A percentile compares a stretch with the other conserved stretches of the same genome.
Conservation (phyloP, 805 yeast genomes). For the Ogataea siamensis region DNA sequence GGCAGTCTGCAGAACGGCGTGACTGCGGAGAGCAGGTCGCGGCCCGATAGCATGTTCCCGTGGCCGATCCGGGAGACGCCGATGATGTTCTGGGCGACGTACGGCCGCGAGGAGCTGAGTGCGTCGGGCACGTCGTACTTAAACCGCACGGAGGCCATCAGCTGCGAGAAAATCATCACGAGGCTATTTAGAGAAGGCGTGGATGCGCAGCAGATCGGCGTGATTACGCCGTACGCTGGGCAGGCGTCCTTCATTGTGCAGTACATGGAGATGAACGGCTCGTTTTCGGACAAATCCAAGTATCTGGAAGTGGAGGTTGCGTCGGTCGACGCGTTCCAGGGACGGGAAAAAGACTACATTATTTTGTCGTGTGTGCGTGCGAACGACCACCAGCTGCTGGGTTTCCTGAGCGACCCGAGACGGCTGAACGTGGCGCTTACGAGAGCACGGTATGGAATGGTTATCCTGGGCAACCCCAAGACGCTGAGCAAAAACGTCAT, state of each 20-base stretch:
- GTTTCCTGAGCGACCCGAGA: slow-evolving; percentile 81
- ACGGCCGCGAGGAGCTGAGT: slow-evolving; percentile 86
- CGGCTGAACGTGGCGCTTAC: slow-evolving; percentile 88
- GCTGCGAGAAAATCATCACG: slow-evolving; percentile 76
- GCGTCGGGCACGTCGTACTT: slow-evolving; percentile 77
- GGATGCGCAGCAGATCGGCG: slow-evolving; percentile 79
- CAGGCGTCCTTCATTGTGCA: slow-evolving; percentile 81
- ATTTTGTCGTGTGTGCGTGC: slow-evolving; percentile 59
- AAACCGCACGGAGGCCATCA: slow-evolving; percentile 87
- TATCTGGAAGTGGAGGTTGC: slow-evolving; percentile 81
- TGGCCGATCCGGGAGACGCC: slow-evolving; percentile 86
- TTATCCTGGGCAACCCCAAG: slow-evolving; percentile 81
- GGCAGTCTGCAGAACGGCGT: slow-evolving; percentile 92
- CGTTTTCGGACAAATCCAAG: slow-evolving; percentile 56
- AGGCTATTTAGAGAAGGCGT: slow-evolving; percentile 75
- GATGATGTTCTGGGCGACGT: slow-evolving; percentile 95
- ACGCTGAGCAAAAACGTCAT: slow-evolving; percentile 65
- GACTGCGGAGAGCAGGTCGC: slow-evolving; percentile 65
- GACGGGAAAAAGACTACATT: slow-evolving; percentile 53
- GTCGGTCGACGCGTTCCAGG: slow-evolving; percentile 67
- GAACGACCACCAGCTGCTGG: slow-evolving; percentile 69
- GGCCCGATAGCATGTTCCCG: slow-evolving; percentile 64
- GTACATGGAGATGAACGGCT: slow-evolving; percentile 71
- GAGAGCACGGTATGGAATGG: slow-evolving; percentile 79
- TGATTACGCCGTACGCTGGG: slow-evolving; percentile 93